A percentile compares a stretch with the other conserved stretches of the same genome.
phyloP scores from a whole-genome alignment of 1,284 basidiomycete species.

The Quambalaria eucalypti region DNA sequence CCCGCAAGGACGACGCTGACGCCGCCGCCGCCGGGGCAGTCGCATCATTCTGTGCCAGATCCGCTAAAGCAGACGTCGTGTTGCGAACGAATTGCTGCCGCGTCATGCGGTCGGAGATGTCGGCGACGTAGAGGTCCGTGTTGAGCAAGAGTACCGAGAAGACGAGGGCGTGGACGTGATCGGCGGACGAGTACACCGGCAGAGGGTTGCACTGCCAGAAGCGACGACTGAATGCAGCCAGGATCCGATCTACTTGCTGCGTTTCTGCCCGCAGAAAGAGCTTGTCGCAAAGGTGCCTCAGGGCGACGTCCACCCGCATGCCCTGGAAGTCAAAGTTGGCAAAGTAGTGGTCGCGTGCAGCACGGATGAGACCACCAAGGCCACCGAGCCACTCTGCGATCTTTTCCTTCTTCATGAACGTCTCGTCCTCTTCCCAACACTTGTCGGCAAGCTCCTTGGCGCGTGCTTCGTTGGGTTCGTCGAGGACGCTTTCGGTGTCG shows the following conservation, averaged over 20 bases:
- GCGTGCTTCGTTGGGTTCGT: not conserved
- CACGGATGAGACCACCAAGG: slow-evolving; percentile 63
- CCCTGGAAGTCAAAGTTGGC: slow-evolving; percentile 77
- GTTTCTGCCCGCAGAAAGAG: slow-evolving; percentile 90
- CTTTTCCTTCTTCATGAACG: slow-evolving; percentile 74
- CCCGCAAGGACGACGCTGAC: not conserved
- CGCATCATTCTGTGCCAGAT: slow-evolving; percentile 2
- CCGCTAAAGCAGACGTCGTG: slow-evolving; percentile 66
- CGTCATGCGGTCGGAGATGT: slow-evolving; percentile 80
- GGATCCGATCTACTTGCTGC: slow-evolving; percentile 91
- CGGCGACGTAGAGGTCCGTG: slow-evolving; percentile 92
- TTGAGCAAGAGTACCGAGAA: slow-evolving; percentile 91
- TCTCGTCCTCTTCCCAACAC: slow-evolving; percentile 79
- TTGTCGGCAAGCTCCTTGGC: slow-evolving; percentile 59
- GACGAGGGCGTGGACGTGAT: slow-evolving; percentile 81
- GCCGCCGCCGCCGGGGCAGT: too few relatives aligned
- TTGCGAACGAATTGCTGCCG: slow-evolving; percentile 86
- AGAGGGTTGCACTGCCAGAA: slow-evolving; percentile 84
- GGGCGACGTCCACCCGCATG: slow-evolving; percentile 75
- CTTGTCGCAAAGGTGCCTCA: slow-evolving; percentile 79
- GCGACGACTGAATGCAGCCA: slow-evolving; percentile 76
- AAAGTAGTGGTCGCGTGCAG: slow-evolving; percentile 71
- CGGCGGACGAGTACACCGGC: slow-evolving; percentile 67
- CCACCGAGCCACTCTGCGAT: slow-evolving; percentile 93
- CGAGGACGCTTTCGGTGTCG: not conserved